These are phyloP conservation scores for Fusarium bactridioides DNA, from an alignment of 2,329 filamentous ascomycete genomes.

Conservation along the genomic window DNA sequence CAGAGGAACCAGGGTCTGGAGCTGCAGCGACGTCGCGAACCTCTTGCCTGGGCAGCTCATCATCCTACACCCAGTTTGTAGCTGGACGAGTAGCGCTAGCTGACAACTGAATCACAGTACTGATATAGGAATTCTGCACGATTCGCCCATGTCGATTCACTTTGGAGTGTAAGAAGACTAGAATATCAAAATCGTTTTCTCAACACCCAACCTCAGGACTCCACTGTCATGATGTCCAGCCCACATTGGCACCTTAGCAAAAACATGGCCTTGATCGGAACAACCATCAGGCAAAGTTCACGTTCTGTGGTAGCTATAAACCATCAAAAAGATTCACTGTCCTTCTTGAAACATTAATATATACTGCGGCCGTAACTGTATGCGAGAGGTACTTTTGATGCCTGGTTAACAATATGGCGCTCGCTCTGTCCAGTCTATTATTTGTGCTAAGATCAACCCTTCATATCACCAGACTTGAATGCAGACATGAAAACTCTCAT, in stretches of 20 bases:
- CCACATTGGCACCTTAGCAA: not conserved
- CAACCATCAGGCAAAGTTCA: not conserved
- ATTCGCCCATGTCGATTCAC: no score
- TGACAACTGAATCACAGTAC: not conserved
- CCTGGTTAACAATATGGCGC: not conserved
- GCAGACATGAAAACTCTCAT: no score
- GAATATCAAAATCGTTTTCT: not conserved
- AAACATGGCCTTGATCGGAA: not conserved
- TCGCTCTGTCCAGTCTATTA: not conserved
- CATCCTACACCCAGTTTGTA: not conserved
- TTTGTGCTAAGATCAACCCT: not conserved
- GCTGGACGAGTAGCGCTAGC: not conserved
- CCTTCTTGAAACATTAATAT: not conserved
- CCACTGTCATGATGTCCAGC: not conserved
- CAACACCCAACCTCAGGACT: not conserved
- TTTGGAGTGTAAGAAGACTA: not conserved
- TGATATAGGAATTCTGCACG: not conserved
- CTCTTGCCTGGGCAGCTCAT: not conserved
- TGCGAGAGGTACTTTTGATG: no score
- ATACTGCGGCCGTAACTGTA: not conserved
- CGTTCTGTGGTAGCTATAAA: no score
- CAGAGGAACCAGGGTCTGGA: not conserved
- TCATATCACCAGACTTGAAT: not conserved
- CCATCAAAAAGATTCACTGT: fast-evolving
- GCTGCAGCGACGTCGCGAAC: not conserved